These are phyloP conservation scores for Elsinoe ampelina DNA, from an alignment of 2,329 filamentous ascomycete genomes.

Conservation along the genomic window DNA sequence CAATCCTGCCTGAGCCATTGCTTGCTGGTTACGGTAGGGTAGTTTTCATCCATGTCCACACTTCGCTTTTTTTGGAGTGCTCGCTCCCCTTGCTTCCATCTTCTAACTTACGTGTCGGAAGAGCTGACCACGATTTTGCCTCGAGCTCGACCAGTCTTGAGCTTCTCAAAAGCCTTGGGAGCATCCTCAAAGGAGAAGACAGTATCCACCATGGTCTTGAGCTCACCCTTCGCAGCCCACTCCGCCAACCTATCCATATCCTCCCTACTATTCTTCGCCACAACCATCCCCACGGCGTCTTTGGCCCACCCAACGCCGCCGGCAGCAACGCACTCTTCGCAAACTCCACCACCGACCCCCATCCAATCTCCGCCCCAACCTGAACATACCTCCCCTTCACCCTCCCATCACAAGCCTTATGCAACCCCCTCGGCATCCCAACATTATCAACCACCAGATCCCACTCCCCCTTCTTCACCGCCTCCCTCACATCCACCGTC, in stretches of 20 bases:
- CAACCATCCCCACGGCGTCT: slow-evolving; percentile 35
- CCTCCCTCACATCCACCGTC: slow-evolving; percentile 33
- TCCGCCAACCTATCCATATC: slow-evolving; percentile 42
- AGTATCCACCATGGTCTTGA: slow-evolving; percentile 49
- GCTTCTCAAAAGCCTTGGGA: slow-evolving; percentile 47
- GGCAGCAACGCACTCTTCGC: slow-evolving; percentile 36
- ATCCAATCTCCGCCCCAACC: slow-evolving; percentile 35
- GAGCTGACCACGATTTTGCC: slow-evolving; percentile 48
- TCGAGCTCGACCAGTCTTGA: slow-evolving; percentile 46
- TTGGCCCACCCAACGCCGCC: slow-evolving; percentile 43
- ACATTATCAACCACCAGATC: slow-evolving; percentile 51
- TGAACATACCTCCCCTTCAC: slow-evolving; percentile 45
- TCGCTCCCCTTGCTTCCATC: background rate
- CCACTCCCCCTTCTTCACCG: slow-evolving; percentile 43
- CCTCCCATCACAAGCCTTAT: slow-evolving; percentile 44
- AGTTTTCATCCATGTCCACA: too few species aligned
- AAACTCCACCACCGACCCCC: slow-evolving; percentile 25
- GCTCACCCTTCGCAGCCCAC: slow-evolving; percentile 50
- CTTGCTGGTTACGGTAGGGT: too few species aligned
- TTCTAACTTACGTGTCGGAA: background rate
- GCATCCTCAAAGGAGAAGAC: slow-evolving; percentile 48
- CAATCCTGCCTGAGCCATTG: background rate
- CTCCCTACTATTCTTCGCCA: slow-evolving; percentile 12
- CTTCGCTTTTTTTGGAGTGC: too few species aligned
- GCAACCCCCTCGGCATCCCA: slow-evolving; percentile 42